These are phyloP conservation scores for Penicillium turbatum DNA, from an alignment of 495 filamentous ascomycete species.

Conservation along the genomic window DNA sequence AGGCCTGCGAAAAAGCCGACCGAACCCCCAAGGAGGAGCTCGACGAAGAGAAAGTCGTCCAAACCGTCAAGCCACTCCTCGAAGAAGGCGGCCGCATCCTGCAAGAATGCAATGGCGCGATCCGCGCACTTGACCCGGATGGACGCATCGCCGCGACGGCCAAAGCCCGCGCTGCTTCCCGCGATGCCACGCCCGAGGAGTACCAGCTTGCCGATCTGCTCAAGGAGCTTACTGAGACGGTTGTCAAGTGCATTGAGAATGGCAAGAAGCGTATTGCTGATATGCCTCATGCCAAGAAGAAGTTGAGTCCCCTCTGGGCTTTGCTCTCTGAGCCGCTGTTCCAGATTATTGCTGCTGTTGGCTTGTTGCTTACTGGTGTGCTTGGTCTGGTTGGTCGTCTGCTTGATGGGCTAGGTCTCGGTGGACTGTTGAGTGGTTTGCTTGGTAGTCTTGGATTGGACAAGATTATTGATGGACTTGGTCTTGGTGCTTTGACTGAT, in stretches of 20 bases:
- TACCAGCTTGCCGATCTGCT: conserved; percentile 78
- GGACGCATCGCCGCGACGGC: conserved; percentile 81
- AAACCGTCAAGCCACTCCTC: conserved; percentile 78
- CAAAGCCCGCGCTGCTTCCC: conserved; percentile 73
- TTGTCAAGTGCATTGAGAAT: conserved; percentile 75
- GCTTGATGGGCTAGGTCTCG: conserved; percentile 79
- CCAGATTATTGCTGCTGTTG: conserved; percentile 91
- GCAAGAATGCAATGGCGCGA: conserved; percentile 81
- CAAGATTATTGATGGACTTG: conserved; percentile 70
- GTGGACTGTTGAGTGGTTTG: conserved; percentile 71
- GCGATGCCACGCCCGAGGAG: conserved; percentile 82
- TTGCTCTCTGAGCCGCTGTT: conserved; percentile 78
- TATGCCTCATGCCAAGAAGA: conserved; percentile 93
- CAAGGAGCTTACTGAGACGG: conserved; percentile 64
- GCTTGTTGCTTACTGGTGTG: conserved; percentile 77
- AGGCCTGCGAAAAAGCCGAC: conserved; percentile 78
- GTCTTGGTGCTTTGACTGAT: conserved; percentile 58
- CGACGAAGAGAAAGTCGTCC: conserved; percentile 84
- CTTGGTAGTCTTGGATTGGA: conserved; percentile 77
- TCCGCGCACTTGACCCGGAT: conserved; percentile 87
- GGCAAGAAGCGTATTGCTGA: conserved; percentile 81
- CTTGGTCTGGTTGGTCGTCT: conserved; percentile 75
- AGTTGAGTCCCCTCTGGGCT: conserved; percentile 83
- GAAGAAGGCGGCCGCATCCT: conserved; percentile 80
- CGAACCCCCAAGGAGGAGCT: conserved; percentile 83